Evolutionary conservation across 2,329 filamentous ascomycete genomes (phyloP).

Genomic region (Verruconis gallopava): DNA sequence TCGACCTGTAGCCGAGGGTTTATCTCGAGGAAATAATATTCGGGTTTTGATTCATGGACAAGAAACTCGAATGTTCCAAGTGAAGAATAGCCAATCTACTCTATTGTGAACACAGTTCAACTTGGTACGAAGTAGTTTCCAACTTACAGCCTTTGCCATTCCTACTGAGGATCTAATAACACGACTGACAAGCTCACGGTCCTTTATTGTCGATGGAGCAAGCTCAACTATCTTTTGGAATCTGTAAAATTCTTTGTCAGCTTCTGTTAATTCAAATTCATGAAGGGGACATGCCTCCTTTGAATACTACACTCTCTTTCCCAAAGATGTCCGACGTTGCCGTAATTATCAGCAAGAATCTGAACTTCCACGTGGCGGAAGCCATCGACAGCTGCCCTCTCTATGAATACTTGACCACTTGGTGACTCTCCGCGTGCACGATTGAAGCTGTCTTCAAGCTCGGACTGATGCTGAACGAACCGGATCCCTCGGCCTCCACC

Average conservation of each 20-base stretch:
- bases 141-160: conserved; percentile 35
- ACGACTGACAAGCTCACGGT: conserved; percentile 52
- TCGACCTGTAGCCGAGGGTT: conserved; percentile 85
- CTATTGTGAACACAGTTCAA: background rate
- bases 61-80: conserved; percentile 58
- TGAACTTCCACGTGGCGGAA: conserved; percentile 57
- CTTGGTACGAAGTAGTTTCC: background rate
- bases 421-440: conserved; percentile 53
- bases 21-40: conserved; percentile 63
- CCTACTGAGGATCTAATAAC: conserved; percentile 47
- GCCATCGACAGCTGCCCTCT: conserved; percentile 49
- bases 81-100: conserved; percentile 45
- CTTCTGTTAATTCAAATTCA: conserved; percentile 50
- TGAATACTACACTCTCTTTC: conserved; percentile 56
- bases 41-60: conserved; percentile 51
- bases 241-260: conserved; percentile 43
- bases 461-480: conserved; percentile 43
- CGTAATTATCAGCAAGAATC: conserved; percentile 52
- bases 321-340: conserved; percentile 51
- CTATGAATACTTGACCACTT: conserved; percentile 43
- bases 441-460: conserved; percentile 46
- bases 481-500: conserved; percentile 58
- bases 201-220: conserved; percentile 43
- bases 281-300: conserved; percentile 50
- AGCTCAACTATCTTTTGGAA: conserved; percentile 51